These are phyloP conservation scores for Apiospora arundinis DNA, from an alignment of 2,329 filamentous ascomycete genomes.

Conservation along the genomic window DNA sequence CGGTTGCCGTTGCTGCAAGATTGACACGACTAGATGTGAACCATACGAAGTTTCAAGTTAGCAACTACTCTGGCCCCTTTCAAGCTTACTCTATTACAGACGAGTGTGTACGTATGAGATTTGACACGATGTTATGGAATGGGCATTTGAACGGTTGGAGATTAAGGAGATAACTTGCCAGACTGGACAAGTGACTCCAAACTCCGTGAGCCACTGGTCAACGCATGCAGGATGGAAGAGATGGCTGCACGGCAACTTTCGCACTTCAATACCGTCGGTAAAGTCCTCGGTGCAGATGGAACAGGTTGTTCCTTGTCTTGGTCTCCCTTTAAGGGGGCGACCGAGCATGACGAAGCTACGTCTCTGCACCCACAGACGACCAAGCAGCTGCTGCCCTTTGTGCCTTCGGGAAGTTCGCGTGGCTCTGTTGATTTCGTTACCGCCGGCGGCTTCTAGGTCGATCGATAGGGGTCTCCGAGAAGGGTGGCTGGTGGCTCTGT, in stretches of 20 bases:
- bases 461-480: neutral
- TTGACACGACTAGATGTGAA: neutral
- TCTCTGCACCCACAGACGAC: neutral
- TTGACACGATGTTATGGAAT: no score
- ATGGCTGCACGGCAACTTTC: slow-evolving; percentile 24
- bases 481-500: neutral
- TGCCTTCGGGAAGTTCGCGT: no score
- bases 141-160: no score
- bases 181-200: slow-evolving; percentile 24
- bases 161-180: slow-evolving; percentile 17
- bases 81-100: no score
- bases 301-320: slow-evolving; percentile 4
- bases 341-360: neutral
- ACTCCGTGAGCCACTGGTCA: slow-evolving; percentile 27
- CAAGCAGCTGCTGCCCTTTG: neutral
- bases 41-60: neutral
- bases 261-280: neutral
- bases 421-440: no score
- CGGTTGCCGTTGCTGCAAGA: neutral
- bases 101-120: no score
- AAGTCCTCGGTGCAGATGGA: slow-evolving; percentile 24
- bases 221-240: slow-evolving; percentile 23
- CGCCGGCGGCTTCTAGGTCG: neutral
- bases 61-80: neutral
- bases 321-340: neutral